phyloP scores from a whole-genome alignment of 169 alveolate species.

The Plasmodium fragile region DNA sequence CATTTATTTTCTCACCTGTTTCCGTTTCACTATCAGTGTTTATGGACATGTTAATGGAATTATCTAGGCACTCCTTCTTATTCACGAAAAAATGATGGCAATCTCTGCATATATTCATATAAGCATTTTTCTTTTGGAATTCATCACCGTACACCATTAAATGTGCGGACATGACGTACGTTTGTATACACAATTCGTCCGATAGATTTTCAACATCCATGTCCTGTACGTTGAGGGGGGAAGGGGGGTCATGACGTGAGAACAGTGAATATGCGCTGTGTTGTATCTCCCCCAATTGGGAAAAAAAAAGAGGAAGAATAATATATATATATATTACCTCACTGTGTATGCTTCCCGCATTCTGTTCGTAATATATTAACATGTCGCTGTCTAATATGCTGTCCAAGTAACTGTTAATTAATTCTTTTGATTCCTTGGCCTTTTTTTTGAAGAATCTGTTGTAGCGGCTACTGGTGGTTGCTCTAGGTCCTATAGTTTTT shows the following conservation, averaged over 20 bases:
- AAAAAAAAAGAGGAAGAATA: not conserved
- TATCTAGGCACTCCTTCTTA: slow-evolving; percentile 13
- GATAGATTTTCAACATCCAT: not conserved
- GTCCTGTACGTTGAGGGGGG: not conserved
- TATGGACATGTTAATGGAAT: not conserved
- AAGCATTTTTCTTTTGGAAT: not conserved
- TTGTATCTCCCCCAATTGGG: not conserved
- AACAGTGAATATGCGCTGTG: not conserved
- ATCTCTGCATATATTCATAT: slow-evolving; percentile 22
- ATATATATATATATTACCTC: not conserved
- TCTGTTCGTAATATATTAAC: not conserved
- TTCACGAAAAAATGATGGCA: slow-evolving; percentile 20
- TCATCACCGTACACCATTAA: not conserved
- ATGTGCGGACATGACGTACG: slow-evolving; percentile 10
- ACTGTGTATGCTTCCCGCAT: not conserved
- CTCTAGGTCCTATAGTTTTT: not conserved
- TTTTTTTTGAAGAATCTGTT: not conserved
- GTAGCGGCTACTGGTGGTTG: not conserved
- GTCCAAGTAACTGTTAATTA: slow-evolving; percentile 10
- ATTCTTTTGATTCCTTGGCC: not conserved
- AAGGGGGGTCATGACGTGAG: not conserved
- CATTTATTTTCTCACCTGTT: not conserved
- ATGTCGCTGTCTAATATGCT: slow-evolving; percentile 30
- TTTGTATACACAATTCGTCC: slow-evolving; percentile 17
- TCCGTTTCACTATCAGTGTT: not conserved